These are phyloP conservation scores for Pyrenula aspistea DNA, from an alignment of 495 filamentous ascomycete genomes.

Conservation along the genomic window DNA sequence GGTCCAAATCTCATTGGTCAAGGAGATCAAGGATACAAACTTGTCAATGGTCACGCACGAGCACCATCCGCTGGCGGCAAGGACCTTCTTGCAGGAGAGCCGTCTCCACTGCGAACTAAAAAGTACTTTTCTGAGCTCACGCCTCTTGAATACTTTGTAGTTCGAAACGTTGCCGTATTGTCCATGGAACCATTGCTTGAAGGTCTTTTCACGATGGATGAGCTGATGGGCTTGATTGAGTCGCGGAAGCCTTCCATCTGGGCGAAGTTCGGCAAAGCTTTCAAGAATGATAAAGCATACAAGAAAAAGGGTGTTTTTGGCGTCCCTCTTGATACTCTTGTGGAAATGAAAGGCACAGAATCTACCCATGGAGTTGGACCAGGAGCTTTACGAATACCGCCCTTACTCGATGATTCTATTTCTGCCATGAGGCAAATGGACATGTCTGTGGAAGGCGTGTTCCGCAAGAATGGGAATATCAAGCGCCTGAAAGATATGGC, in stretches of 20 bases:
- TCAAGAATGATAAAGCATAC: slow-evolving; percentile 68
- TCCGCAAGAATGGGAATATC: slow-evolving; percentile 98
- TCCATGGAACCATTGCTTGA: slow-evolving; percentile 92
- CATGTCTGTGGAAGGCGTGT: slow-evolving; percentile 96
- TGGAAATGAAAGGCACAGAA: slow-evolving; percentile 89
- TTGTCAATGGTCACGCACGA: slow-evolving; percentile 66
- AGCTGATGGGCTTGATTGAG: slow-evolving; percentile 90
- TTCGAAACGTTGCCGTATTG: slow-evolving; percentile 86
- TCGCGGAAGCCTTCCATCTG: slow-evolving; percentile 89
- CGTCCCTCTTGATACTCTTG: slow-evolving; percentile 66
- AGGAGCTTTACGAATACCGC: slow-evolving; percentile 74
- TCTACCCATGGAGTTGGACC: slow-evolving; percentile 93
- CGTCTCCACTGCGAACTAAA: slow-evolving; percentile 43
- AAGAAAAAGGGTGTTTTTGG: slow-evolving; percentile 96
- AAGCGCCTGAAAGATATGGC: slow-evolving; percentile 73
- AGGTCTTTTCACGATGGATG: slow-evolving; percentile 81
- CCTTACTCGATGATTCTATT: slow-evolving; percentile 81
- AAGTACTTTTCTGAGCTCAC: slow-evolving; percentile 95
- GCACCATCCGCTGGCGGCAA: slow-evolving; percentile 58
- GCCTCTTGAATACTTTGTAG: slow-evolving; percentile 92
- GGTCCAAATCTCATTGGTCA: slow-evolving; percentile 57
- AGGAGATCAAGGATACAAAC: slow-evolving; percentile 51
- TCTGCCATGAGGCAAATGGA: slow-evolving; percentile 97
- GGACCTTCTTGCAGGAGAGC: slow-evolving; percentile 32
- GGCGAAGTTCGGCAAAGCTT: slow-evolving; percentile 94